Percentiles rank a stretch among this genome's conserved stretches.
Conservation (phyloP, 139 green algal genomes). For the Chlorella sp. region DNA sequence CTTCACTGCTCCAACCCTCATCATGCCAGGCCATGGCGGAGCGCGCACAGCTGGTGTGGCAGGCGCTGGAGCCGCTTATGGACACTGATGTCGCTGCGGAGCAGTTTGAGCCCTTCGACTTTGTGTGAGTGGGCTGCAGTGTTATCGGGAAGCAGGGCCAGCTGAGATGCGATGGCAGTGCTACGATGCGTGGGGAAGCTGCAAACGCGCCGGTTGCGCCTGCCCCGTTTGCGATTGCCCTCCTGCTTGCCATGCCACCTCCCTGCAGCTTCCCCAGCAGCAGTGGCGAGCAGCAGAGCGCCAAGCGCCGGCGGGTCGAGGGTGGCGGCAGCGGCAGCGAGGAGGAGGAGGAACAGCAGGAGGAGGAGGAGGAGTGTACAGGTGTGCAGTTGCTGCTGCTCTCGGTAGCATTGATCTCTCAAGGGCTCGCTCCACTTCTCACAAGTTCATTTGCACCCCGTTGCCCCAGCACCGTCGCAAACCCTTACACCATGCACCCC, state of each 20-base stretch:
- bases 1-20: too few species aligned
- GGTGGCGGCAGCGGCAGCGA: not conserved
- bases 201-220: too few species aligned
- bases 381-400: not conserved
- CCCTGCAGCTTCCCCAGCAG: slow-evolving; percentile 12
- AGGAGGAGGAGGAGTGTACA: slow-evolving; percentile 14
- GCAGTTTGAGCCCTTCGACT: slow-evolving; percentile 17
- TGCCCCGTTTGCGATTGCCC: too few species aligned
- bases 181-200: too few species aligned
- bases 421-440: too few species aligned
- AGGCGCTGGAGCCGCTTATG: slow-evolving; percentile 47
- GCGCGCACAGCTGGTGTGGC: slow-evolving; percentile 16
- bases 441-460: too few species aligned
- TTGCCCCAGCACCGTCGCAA: too few species aligned
- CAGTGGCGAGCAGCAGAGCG: not conserved
- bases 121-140: slow-evolving; percentile 14
- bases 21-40: slow-evolving; percentile 27
- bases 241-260: too few species aligned
- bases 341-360: slow-evolving; percentile 2
- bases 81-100: slow-evolving; percentile 34
- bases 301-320: slow-evolving; percentile 8
- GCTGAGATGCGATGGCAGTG: not conserved
- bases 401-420: too few species aligned
- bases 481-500: too few species aligned
- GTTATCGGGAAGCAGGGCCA: not conserved